Conservation (phyloP, 208 protist genomes). For the Naegleria lovaniensis region DNA sequence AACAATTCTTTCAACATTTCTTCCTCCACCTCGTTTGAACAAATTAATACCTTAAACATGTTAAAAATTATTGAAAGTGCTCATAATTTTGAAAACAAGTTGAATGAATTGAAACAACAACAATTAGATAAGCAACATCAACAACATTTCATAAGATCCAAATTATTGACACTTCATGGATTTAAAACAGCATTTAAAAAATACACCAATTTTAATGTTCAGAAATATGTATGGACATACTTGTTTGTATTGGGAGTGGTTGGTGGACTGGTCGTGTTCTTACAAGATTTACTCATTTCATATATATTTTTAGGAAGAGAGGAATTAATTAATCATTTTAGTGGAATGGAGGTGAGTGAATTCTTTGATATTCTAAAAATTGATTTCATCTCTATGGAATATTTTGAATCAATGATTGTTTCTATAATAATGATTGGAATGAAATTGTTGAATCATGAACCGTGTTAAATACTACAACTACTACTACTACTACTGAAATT, state of each 20-base stretch:
- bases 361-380: not conserved
- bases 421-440: too few species aligned
- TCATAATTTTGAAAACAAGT: not conserved
- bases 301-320: not conserved
- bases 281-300: not conserved
- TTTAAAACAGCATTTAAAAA: not conserved
- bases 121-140: not conserved
- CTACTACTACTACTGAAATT: too few species aligned
- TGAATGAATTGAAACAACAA: not conserved
- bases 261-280: not conserved
- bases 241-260: not conserved
- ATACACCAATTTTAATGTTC: not conserved
- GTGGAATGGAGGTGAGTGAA: not conserved
- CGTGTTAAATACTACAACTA: too few species aligned
- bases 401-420: too few species aligned
- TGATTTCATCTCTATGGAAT: too few species aligned
- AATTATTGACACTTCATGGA: too few species aligned
- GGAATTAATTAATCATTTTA: not conserved
- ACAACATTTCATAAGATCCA: too few species aligned
- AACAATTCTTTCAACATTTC: not conserved
- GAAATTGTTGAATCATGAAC: too few species aligned
- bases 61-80: not conserved
- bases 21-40: not conserved
- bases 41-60: not conserved
- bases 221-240: constrained; percentile 9